Conservation (phyloP, 805 yeast species). For the Candida sithepensis region DNA sequence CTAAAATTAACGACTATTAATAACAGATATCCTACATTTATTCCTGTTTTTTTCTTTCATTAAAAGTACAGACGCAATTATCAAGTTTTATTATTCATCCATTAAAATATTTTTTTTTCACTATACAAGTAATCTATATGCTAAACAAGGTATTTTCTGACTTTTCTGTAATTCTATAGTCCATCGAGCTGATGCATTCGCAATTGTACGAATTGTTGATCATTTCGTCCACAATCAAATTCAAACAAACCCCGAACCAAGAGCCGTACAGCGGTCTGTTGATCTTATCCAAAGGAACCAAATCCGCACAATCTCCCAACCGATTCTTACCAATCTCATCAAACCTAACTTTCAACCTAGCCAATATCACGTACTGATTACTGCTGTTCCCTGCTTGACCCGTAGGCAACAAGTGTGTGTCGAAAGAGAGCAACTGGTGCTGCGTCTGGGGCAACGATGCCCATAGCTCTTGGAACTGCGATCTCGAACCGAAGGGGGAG, state of each 20-base stretch:
- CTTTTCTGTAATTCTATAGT: constrained; percentile 62
- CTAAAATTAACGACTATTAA: not conserved
- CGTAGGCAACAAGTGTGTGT: constrained; percentile 59
- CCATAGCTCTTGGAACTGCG: constrained; percentile 58
- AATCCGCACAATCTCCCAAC: constrained; percentile 60
- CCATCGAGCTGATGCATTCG: constrained; percentile 55
- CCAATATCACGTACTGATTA: constrained; percentile 38
- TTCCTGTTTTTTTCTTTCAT: not conserved
- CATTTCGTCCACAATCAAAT: constrained; percentile 55
- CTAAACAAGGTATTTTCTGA: constrained; percentile 48
- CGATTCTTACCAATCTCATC: constrained; percentile 73
- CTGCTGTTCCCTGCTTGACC: constrained; percentile 14
- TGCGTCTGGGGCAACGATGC: constrained; percentile 51
- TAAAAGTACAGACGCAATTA: too few relatives aligned
- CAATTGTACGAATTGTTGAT: constrained; percentile 32
- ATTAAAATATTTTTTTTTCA: not conserved
- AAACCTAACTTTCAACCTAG: constrained; percentile 58
- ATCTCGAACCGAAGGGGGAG: constrained; percentile 48
- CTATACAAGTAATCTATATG: constrained; percentile 3
- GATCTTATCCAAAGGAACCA: constrained; percentile 30
- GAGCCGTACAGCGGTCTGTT: constrained; percentile 62
- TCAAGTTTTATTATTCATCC: too few relatives aligned
- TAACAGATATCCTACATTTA: not conserved
- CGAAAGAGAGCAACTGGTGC: constrained; percentile 61
- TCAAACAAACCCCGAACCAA: constrained; percentile 65